phyloP scores from a whole-genome alignment of 2,329 filamentous ascomycete species.

The Aaosphaeria arxii region DNA sequence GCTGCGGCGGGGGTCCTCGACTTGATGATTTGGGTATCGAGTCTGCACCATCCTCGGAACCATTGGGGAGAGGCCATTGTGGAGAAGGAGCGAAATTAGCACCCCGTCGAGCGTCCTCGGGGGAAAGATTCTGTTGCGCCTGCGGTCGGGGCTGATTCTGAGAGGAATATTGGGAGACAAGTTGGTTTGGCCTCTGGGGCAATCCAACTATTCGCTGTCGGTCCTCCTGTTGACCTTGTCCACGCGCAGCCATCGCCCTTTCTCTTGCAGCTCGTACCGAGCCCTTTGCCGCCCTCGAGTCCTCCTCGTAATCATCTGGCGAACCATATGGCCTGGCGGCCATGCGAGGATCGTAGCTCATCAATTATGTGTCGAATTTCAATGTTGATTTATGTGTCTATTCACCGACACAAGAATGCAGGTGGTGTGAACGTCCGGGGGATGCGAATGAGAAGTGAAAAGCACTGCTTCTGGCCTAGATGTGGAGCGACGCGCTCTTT shows the following conservation, averaged over 20 bases:
- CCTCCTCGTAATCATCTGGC: slow-evolving; percentile 18
- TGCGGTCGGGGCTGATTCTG: slow-evolving; percentile 7
- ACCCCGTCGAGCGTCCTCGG: slow-evolving; percentile 12
- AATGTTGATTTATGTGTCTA: slow-evolving; percentile 25
- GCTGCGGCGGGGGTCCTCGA: slow-evolving; percentile 32
- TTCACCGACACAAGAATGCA: slow-evolving; percentile 29
- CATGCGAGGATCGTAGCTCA: slow-evolving; percentile 36
- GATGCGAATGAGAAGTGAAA: not conserved
- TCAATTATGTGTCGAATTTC: slow-evolving; percentile 28
- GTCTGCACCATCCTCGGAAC: slow-evolving; percentile 20
- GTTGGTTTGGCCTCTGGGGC: slow-evolving; percentile 33
- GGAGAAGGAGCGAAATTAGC: slow-evolving; percentile 31
- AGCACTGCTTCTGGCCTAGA: slow-evolving; percentile 6
- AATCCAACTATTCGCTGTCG: slow-evolving; percentile 34
- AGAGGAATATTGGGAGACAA: slow-evolving; percentile 21
- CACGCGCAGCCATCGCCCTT: slow-evolving; percentile 26
- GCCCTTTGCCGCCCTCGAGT: slow-evolving; percentile 22
- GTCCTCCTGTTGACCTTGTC: slow-evolving; percentile 26
- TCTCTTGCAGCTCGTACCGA: slow-evolving; percentile 38
- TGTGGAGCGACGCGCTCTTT: slow-evolving; percentile 10
- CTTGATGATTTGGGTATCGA: slow-evolving; percentile 20
- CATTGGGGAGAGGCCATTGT: slow-evolving; percentile 47
- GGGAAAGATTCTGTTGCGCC: slow-evolving; percentile 12
- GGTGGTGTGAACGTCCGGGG: slow-evolving; percentile 4
- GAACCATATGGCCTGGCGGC: slow-evolving; percentile 30